These are phyloP conservation scores for Phalaenopsis hybrid DNA, from an alignment of 116 monocot species.

Conservation along the genomic window DNA sequence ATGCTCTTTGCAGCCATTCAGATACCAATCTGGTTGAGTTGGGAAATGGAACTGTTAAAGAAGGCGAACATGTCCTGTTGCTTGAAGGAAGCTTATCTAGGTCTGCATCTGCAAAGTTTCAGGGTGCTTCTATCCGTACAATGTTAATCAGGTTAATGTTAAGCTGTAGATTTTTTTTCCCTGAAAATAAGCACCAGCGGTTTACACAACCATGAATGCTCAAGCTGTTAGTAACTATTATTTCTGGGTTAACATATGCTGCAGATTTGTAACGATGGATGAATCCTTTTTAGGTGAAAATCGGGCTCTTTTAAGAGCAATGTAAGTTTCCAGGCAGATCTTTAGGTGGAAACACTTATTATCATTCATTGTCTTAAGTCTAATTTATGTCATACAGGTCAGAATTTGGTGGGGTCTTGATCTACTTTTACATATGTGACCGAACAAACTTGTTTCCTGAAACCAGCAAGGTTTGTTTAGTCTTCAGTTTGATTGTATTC, in stretches of 20 bases:
- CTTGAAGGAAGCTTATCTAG: constrained; percentile 73
- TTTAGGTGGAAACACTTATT: neutral
- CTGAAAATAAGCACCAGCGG: neutral
- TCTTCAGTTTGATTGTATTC: neutral
- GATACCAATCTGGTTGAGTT: constrained; percentile 70
- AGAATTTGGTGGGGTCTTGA: constrained; percentile 67
- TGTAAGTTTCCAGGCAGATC: constrained; percentile 40
- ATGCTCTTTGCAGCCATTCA: constrained; percentile 57
- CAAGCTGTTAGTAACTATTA: neutral
- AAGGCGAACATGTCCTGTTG: constrained; percentile 57
- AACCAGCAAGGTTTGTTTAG: constrained; percentile 55
- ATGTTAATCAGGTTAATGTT: constrained; percentile 60
- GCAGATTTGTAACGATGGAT: constrained; percentile 89
- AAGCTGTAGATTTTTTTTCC: neutral
- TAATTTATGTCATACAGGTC: constrained; percentile 47
- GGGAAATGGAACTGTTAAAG: constrained; percentile 54
- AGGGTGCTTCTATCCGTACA: constrained; percentile 39
- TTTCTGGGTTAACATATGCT: neutral
- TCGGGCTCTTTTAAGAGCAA: constrained; percentile 53
- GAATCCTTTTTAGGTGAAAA: constrained; percentile 86
- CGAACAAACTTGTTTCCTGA: constrained; percentile 75
- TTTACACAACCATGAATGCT: neutral
- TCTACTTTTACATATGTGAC: constrained; percentile 89
- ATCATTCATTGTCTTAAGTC: neutral
- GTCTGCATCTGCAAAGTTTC: constrained; percentile 58